These are phyloP conservation scores for Chaetomidium leptoderma DNA, from an alignment of 495 filamentous ascomycete species.

Conservation along the genomic window DNA sequence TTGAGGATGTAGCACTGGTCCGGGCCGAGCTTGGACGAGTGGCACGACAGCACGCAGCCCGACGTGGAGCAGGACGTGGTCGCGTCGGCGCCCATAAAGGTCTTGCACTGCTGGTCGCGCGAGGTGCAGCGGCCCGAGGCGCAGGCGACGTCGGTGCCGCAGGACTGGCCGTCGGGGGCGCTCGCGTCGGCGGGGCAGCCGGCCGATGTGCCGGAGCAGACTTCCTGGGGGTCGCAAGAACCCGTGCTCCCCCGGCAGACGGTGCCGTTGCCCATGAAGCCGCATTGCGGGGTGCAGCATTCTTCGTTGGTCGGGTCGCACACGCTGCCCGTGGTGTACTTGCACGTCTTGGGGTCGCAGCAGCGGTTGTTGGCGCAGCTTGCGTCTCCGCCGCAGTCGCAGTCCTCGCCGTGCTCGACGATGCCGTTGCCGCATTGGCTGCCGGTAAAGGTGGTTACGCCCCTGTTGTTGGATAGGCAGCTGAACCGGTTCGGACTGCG, in stretches of 20 bases:
- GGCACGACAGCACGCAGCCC: slow-evolving; percentile 73
- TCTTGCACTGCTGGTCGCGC: slow-evolving; percentile 83
- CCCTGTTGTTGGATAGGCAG: slow-evolving; percentile 78
- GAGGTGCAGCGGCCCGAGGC: slow-evolving; percentile 95
- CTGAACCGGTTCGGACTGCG: slow-evolving; percentile 69
- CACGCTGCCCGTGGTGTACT: slow-evolving; percentile 67
- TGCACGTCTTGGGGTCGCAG: slow-evolving; percentile 85
- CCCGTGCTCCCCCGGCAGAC: slow-evolving; percentile 78
- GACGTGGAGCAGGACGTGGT: slow-evolving; percentile 74
- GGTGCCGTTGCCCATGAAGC: slow-evolving; percentile 59
- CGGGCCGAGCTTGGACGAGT: slow-evolving; percentile 60
- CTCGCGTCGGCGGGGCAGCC: slow-evolving; percentile 69
- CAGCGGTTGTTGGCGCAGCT: slow-evolving; percentile 72
- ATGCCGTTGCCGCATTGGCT: slow-evolving; percentile 95
- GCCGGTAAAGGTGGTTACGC: slow-evolving; percentile 78
- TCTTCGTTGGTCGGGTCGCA: slow-evolving; percentile 91
- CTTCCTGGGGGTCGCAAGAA: slow-evolving; percentile 78
- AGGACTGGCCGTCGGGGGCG: slow-evolving; percentile 62
- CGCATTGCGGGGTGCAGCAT: slow-evolving; percentile 73
- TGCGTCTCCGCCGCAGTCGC: slow-evolving; percentile 79
- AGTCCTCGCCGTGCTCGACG: slow-evolving; percentile 89
- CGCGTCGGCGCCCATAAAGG: slow-evolving; percentile 79
- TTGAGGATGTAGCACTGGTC: slow-evolving; percentile 68
- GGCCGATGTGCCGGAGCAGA: slow-evolving; percentile 67
- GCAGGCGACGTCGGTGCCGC: slow-evolving; percentile 68